Percentiles rank a stretch among this genome's conserved stretches.
Conservation (phyloP, 306 rosid genomes). For the Crataegus laevigata region DNA sequence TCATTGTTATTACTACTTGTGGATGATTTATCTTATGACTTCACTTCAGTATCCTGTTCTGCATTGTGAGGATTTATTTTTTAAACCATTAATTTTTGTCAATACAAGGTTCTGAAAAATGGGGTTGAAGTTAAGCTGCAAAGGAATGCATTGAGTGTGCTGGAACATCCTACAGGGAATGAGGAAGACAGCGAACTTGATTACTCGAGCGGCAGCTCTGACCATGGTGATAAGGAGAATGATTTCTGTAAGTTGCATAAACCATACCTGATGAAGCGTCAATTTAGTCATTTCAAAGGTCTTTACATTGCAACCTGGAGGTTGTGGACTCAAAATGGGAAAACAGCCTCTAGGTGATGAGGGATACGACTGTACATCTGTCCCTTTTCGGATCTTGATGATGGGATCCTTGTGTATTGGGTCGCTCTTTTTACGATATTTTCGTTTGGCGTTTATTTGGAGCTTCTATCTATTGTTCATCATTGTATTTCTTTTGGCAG, state of each 20-base stretch:
- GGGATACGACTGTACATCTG: neutral
- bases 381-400: neutral
- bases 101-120: constrained; percentile 53
- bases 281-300: neutral
- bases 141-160: constrained; percentile 68
- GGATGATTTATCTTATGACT: neutral
- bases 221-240: constrained; percentile 49
- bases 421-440: neutral
- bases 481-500: constrained; percentile 25
- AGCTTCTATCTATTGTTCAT: neutral
- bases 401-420: neutral
- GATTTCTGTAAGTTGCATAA: constrained; percentile 37
- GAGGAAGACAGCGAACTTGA: constrained; percentile 41
- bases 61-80: neutral
- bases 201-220: constrained; percentile 52
- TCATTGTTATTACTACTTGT: neutral
- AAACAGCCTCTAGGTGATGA: neutral
- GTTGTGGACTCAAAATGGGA: neutral
- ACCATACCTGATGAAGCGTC: neutral
- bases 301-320: neutral
- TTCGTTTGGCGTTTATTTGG: neutral
- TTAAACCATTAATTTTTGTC: neutral
- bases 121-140: constrained; percentile 73
- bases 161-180: constrained; percentile 62
- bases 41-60: neutral